Evolutionary conservation across 768 basidiomycete genomes (phyloP).

Genomic region (Hericium coralloides): DNA sequence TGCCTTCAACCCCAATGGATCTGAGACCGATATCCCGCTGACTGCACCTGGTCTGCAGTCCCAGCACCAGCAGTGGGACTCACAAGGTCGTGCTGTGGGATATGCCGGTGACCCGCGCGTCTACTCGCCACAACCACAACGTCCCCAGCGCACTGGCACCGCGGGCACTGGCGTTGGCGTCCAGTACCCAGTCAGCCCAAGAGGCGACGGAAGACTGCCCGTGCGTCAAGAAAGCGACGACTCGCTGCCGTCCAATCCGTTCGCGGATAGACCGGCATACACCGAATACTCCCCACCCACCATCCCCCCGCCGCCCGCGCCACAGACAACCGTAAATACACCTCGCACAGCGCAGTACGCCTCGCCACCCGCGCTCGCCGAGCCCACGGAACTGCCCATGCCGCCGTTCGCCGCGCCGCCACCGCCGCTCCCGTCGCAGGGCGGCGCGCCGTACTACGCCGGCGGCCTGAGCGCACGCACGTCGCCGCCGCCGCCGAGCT

Average conservation of each 20-base stretch:
- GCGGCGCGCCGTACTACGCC: not conserved
- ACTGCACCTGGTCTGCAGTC: not conserved
- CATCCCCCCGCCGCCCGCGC: not conserved
- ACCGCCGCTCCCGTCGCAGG: not conserved
- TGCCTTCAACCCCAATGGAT: conserved; percentile 28
- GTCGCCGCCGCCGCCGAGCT: not conserved
- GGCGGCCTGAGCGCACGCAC: conserved; percentile 2
- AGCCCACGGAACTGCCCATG: too few relatives aligned
- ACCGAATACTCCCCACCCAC: not conserved
- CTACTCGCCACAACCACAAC: conserved; percentile 42
- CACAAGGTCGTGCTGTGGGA: conserved; percentile 39
- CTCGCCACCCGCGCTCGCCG: too few relatives aligned
- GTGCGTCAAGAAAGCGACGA: not conserved
- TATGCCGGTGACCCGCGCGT: conserved; percentile 36
- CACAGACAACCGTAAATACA: not conserved
- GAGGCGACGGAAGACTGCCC: conserved; percentile 1
- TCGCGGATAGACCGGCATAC: not conserved
- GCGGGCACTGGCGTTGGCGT: not conserved
- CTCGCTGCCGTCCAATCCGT: not conserved
- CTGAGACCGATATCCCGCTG: conserved; percentile 36
- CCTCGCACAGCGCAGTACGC: too few relatives aligned
- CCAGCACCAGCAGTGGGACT: conserved; percentile 45
- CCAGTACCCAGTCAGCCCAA: not conserved
- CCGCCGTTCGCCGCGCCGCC: not conserved
- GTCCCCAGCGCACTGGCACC: not conserved